Conservation (phyloP, 176 grass and related monocot species). For the Juncus inflexus region DNA sequence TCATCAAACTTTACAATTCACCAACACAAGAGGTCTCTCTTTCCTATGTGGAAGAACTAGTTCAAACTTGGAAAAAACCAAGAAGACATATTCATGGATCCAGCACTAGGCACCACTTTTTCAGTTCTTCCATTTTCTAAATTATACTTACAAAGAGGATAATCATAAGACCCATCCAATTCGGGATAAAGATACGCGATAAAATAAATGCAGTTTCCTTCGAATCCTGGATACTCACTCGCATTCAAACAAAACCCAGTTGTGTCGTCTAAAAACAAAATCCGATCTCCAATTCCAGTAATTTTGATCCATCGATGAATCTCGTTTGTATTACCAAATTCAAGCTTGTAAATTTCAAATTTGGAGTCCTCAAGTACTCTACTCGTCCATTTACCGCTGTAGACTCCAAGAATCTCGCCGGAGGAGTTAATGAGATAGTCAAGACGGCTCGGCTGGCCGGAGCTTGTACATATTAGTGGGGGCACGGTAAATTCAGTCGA, state of each 20-base stretch:
- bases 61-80: constrained; percentile 10
- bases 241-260: constrained; percentile 12
- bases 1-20: too few relatives aligned
- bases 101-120: not conserved
- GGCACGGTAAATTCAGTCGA: not conserved
- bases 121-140: constrained; percentile 1
- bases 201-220: constrained; percentile 29
- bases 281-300: constrained; percentile 13
- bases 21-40: too few relatives aligned
- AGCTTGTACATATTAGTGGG: not conserved
- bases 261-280: constrained; percentile 34
- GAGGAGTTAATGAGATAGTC: constrained; percentile 32
- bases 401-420: constrained; percentile 26
- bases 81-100: constrained; percentile 1
- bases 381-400: not conserved
- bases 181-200: constrained; percentile 23
- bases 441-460: not conserved
- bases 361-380: not conserved
- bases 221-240: constrained; percentile 13
- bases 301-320: constrained; percentile 20
- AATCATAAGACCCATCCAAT: not conserved
- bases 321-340: not conserved
- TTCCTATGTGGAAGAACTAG: too few relatives aligned
- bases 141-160: constrained; percentile 15
- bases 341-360: constrained; percentile 28